A percentile compares a stretch with the other conserved stretches of the same genome.
These are phyloP conservation scores for Apiotrichum gamsii DNA, from an alignment of 1,284 basidiomycete genomes.

Conservation along the genomic window DNA sequence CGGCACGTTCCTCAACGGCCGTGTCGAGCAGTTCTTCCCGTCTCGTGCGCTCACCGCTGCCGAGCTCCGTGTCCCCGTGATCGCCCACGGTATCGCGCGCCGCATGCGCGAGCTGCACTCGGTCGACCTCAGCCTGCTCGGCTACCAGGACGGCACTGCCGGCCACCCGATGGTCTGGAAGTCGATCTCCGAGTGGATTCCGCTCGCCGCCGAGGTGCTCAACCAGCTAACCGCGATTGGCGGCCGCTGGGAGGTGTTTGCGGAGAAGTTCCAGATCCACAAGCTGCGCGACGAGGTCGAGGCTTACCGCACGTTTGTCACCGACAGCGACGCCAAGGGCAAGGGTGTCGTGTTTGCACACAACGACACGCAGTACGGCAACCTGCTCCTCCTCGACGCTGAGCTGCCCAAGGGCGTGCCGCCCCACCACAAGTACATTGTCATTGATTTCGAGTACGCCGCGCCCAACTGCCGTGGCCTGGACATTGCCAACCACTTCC, in stretches of 20 bases:
- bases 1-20: slow-evolving; percentile 88
- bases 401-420: slow-evolving; percentile 49
- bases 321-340: slow-evolving; percentile 28
- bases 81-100: slow-evolving; percentile 75
- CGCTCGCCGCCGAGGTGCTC: slow-evolving; percentile 32
- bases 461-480: slow-evolving; percentile 79
- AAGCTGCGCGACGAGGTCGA: slow-evolving; percentile 38
- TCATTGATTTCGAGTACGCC: slow-evolving; percentile 94
- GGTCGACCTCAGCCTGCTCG: slow-evolving; percentile 68
- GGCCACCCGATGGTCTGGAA: slow-evolving; percentile 54
- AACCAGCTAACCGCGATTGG: slow-evolving; percentile 23
- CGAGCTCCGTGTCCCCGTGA: slow-evolving; percentile 66
- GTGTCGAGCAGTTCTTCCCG: slow-evolving; percentile 88
- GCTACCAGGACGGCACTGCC: slow-evolving; percentile 50
- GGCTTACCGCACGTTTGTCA: slow-evolving; percentile 39
- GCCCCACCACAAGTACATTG: slow-evolving; percentile 65
- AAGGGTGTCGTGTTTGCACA: slow-evolving; percentile 54
- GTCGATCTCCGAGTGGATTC: slow-evolving; percentile 61
- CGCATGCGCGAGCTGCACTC: slow-evolving; percentile 90
- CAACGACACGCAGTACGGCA: slow-evolving; percentile 92
- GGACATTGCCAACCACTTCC: slow-evolving; percentile 93
- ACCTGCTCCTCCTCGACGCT: slow-evolving; percentile 67
- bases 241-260: slow-evolving; percentile 39
- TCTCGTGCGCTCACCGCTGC: slow-evolving; percentile 67
- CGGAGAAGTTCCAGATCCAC: slow-evolving; percentile 39